Base-by-base conservation (phyloP, 2,329 filamentous ascomycete species). In the Magnaporthales sp. region DNA sequence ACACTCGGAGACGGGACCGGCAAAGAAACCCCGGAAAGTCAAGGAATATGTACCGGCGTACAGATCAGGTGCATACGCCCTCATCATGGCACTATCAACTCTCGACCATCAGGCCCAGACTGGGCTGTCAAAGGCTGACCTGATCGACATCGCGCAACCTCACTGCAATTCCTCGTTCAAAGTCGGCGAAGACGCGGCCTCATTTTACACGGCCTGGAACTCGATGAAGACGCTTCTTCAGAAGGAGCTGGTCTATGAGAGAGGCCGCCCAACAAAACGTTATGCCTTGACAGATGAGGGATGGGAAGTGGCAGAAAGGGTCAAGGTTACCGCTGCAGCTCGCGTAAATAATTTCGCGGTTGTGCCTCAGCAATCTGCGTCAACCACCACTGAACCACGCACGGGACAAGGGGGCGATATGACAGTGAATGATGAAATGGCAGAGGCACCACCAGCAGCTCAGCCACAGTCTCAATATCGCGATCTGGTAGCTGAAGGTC, bases 181-280 rank as follows among this genome's bases (percentile, higher is more conserved):
- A 0, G 86, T 84, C 0, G 88, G 90, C 0, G 81, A 79, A 56
- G 89, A 91, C 66, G 80, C 89, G 0, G 88, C 83, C 11, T 90
- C 88, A 67, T 91, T 86, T 71, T 91, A 91, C 71, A 94, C 91
- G 0, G 91, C 91, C 0, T 95, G 91, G 91, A 90, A 86, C 72
- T 92, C 91, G 1, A 93, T 94, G 84, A 91, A 91, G 73, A 92
- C 89, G 0, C 78, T 95, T 32, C 71, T 88, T 5, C 82, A 87
- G 66, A 92, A 93, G 73, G 90, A 92, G 67, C 78, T 93, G 3
- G 89, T 93, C 0, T 88, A 87, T 67, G 88, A 91, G 70, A 86
- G 86, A 66, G 89, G 90, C 0, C 82, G 89, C 19, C 91, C 90
- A 0, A 76, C 87, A 22, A 84, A 87, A 68, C 86, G 84, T 70